Percentiles rank a stretch among this genome's conserved stretches.
These are phyloP conservation scores for Penicillium psychrosexuale DNA, from an alignment of 2,329 filamentous ascomycete genomes.

Conservation along the genomic window DNA sequence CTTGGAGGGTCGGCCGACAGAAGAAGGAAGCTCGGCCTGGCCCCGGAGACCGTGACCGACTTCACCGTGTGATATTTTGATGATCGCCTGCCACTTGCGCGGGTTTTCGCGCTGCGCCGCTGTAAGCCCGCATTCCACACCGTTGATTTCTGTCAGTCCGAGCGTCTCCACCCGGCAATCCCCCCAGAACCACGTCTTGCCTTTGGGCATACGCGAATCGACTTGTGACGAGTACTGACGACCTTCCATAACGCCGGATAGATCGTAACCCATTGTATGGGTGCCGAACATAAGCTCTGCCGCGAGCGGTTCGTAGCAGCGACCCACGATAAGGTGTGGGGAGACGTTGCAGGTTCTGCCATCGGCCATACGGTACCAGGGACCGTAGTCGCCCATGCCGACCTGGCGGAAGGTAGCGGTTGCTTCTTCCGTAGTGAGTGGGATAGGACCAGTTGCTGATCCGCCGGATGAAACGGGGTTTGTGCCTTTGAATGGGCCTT, in stretches of 20 bases:
- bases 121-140: slow-evolving; percentile 48
- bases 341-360: slow-evolving; percentile 47
- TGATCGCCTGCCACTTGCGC: slow-evolving; percentile 46
- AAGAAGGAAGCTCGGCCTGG: slow-evolving; percentile 28
- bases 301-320: slow-evolving; percentile 53
- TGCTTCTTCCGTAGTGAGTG: slow-evolving; percentile 34
- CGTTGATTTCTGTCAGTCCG: slow-evolving; percentile 55
- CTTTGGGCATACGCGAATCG: slow-evolving; percentile 49
- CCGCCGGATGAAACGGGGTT: not conserved
- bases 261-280: slow-evolving; percentile 45
- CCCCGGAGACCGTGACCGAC: slow-evolving; percentile 20
- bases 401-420: slow-evolving; percentile 37
- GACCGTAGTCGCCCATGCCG: slow-evolving; percentile 46
- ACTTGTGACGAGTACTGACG: slow-evolving; percentile 46
- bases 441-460: slow-evolving; percentile 7
- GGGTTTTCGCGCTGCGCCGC: slow-evolving; percentile 45
- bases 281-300: slow-evolving; percentile 46
- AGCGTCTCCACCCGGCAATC: slow-evolving; percentile 56
- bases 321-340: slow-evolving; percentile 53
- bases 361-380: slow-evolving; percentile 52
- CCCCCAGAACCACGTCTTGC: slow-evolving; percentile 56
- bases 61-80: slow-evolving; percentile 45
- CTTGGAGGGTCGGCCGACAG: slow-evolving; percentile 1
- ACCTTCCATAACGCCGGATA: slow-evolving; percentile 46
- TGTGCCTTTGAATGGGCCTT: slow-evolving; percentile 15